Evolutionary conservation across 1,284 basidiomycete genomes (phyloP), one percentile per base, ranked within the genome.

Genomic region (Sphagnurus paluster): DNA sequence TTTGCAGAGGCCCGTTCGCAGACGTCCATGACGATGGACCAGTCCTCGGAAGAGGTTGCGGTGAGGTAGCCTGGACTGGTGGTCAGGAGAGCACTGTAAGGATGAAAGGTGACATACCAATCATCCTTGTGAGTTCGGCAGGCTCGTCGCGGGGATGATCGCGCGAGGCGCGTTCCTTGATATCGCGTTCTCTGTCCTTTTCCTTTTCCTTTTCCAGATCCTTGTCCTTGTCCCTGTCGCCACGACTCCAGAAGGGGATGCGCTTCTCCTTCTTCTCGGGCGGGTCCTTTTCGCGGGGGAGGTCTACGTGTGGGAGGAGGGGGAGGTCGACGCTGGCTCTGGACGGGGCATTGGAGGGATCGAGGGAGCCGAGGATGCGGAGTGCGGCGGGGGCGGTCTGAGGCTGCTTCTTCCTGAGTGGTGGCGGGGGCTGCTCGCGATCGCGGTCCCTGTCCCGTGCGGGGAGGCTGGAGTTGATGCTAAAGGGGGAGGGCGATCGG

Each of bases 31-130:
- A 90, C 84, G 26, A 90, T 72, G 0, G 75, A 64, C 87, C 87
- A 90, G 59, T 91, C 86, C 60, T 90, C 87, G 4, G 84, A 83
- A 0, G 82, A 75, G 0, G 84, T 87, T 0, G 85, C 85, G 4
- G 86, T 86, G 11, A 88, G 70, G 56, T 77, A 89, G 0, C 86
- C 87, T 90, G 6, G 21, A 39, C 30, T 16, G 20, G 16, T 23
- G 42, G 11, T 42, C 56, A 19, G 55, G 39, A 11, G n/a, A 3
- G 10, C 11, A 28, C 20, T 23, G 46, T 38, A 42, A 42, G 9
- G 17, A 35, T 20, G 1, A 32, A 1, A 21, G 24, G 25, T 41
- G 24, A 14, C 26, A 50, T 60, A 84, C 85, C 84, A 48, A 88
- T 86, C 80, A 85, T 82, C 46, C 80, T 71, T 2, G 82, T 85